Percentiles rank a stretch among this genome's conserved stretches.
Evolutionary conservation across 306 rosid species (phyloP).

Genomic region (Pterocarpus macrocarpus): DNA sequence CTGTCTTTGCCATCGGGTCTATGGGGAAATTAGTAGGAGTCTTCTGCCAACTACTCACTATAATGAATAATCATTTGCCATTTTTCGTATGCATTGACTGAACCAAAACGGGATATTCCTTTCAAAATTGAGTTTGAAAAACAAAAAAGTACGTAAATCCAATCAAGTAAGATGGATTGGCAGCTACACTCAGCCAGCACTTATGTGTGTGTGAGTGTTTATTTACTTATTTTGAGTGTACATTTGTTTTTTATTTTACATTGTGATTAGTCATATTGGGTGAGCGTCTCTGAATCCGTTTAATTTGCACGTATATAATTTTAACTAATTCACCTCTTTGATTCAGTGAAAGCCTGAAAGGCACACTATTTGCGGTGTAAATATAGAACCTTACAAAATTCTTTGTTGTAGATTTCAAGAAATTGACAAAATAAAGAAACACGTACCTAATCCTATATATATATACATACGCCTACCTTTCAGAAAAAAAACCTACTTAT

Average conservation of each 20-base stretch:
- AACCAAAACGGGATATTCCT: background rate
- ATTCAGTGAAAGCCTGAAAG: slow-evolving; percentile 4
- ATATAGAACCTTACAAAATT: background rate
- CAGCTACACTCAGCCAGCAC: slow-evolving; percentile 22
- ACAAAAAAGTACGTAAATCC: background rate
- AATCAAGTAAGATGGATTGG: background rate
- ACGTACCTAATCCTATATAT: too few relatives aligned
- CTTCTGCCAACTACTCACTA: slow-evolving; percentile 42
- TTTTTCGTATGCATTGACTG: slow-evolving; percentile 28
- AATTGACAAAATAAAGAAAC: slow-evolving; percentile 14
- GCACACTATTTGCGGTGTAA: background rate
- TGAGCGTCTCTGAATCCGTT: too few relatives aligned
- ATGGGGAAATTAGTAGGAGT: slow-evolving; percentile 12
- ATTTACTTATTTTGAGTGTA: background rate
- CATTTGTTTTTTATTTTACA: slow-evolving; percentile 21
- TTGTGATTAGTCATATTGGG: background rate
- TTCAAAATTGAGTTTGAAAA: background rate
- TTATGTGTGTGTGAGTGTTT: background rate
- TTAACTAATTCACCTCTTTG: background rate
- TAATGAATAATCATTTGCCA: slow-evolving; percentile 39
- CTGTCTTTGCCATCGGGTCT: slow-evolving; percentile 37
- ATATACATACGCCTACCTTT: too few relatives aligned
- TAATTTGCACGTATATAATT: background rate
- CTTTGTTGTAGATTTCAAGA: background rate
- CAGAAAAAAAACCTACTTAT: too few relatives aligned